Conservation (phyloP, 2,329 filamentous ascomycete species). For the Alternaria longipes region DNA sequence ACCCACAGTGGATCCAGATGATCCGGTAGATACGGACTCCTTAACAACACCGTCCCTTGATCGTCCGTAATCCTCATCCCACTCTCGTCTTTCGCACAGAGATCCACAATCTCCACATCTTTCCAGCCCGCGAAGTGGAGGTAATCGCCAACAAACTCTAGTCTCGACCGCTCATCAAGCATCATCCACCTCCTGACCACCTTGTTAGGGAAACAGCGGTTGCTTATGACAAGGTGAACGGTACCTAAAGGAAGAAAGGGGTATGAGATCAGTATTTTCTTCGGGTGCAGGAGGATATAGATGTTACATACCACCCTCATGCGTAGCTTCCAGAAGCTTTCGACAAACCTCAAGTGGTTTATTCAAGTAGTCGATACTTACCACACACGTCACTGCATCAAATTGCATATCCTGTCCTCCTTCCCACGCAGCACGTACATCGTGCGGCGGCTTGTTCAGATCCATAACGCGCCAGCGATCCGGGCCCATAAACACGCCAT, state of each 20-base stretch:
- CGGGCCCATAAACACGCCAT: conserved; percentile 41
- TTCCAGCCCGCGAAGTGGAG: conserved; percentile 62
- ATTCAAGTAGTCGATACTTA: conserved; percentile 63
- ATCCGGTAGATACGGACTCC: conserved; percentile 20
- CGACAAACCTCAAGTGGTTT: conserved; percentile 57
- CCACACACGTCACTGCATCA: conserved; percentile 61
- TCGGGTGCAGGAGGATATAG: neutral
- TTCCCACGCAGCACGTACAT: conserved; percentile 31
- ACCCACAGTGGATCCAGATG: conserved; percentile 43
- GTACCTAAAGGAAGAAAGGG: neutral
- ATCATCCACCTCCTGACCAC: conserved; percentile 60
- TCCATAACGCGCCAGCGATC: conserved; percentile 51
- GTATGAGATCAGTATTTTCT: neutral
- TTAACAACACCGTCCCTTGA: conserved; percentile 26
- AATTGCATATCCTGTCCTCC: conserved; percentile 31
- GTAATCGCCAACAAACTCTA: conserved; percentile 62
- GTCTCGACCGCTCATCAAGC: conserved; percentile 56
- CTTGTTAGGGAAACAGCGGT: conserved; percentile 65
- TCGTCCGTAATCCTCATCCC: conserved; percentile 34
- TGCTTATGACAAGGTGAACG: conserved; percentile 63
- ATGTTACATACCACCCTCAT: conserved; percentile 48
- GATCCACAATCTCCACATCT: conserved; percentile 62
- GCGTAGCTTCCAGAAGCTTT: conserved; percentile 53
- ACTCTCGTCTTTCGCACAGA: conserved; percentile 53
- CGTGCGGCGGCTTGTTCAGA: conserved; percentile 54